Evolutionary conservation across 805 yeast genomes (phyloP).

Genomic region (Monosporozyma aquatica): DNA sequence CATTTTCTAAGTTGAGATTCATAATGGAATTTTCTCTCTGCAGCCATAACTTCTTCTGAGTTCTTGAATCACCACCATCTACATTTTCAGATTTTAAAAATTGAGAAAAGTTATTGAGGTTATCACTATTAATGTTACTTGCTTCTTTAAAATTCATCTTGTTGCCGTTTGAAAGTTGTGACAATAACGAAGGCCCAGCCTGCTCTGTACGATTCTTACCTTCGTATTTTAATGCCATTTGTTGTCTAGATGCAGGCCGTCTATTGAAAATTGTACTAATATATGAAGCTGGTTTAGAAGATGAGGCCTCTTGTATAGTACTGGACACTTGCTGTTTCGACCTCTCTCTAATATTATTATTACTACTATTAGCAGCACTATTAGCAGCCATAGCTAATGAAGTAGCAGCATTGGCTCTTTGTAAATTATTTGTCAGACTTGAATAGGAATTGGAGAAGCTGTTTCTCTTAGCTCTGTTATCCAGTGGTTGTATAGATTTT

Average conservation of each 20-base stretch:
- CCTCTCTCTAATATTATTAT: not conserved
- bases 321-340: not conserved
- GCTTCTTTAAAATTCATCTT: not conserved
- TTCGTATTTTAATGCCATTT: not conserved
- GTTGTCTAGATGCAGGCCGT: not conserved
- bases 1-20: constrained; percentile 37
- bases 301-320: not conserved
- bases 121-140: constrained; percentile 14
- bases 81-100: constrained; percentile 34
- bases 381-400: constrained; percentile 6
- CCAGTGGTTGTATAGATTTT: not conserved
- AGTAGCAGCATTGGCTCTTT: constrained; percentile 13
- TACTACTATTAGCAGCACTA: constrained; percentile 5
- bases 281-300: constrained; percentile 2
- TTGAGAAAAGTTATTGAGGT: constrained; percentile 36
- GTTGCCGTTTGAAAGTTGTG: constrained; percentile 3
- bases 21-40: constrained; percentile 67
- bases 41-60: constrained; percentile 78
- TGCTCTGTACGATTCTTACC: not conserved
- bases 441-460: constrained; percentile 27
- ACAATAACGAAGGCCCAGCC: constrained; percentile 3
- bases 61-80: constrained; percentile 49
- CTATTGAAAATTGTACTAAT: constrained; percentile 1
- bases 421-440: constrained; percentile 25
- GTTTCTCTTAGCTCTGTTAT: not conserved